These are phyloP conservation scores for Rhodotorula graminis DNA, from an alignment of 768 basidiomycete genomes.

Conservation along the genomic window DNA sequence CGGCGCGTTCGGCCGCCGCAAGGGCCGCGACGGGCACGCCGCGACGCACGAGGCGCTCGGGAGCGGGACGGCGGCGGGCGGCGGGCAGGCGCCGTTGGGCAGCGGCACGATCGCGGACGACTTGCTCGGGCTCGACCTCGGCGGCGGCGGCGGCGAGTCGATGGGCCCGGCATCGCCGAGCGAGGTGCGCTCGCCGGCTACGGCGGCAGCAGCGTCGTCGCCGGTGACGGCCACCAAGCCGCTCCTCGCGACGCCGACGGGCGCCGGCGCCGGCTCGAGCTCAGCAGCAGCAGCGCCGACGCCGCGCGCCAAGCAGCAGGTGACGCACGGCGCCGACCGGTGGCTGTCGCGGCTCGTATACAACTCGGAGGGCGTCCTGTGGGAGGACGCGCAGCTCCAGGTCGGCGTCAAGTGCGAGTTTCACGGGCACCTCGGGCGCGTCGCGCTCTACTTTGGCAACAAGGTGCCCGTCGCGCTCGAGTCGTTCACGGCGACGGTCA, in stretches of 20 bases:
- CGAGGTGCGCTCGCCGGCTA: background rate
- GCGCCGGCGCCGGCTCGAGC: too few relatives aligned
- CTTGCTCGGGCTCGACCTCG: constrained; percentile 66
- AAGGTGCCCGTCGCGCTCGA: constrained; percentile 84
- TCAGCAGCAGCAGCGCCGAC: background rate
- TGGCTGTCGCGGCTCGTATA: constrained; percentile 56
- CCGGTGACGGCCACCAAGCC: constrained; percentile 20
- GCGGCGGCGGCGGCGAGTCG: background rate
- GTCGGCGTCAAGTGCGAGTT: constrained; percentile 94
- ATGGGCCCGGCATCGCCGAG: background rate
- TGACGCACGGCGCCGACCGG: constrained; percentile 41
- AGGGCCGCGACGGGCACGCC: constrained; percentile 16
- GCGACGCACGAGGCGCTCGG: constrained; percentile 9
- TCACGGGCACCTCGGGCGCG: constrained; percentile 86
- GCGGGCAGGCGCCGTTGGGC: constrained; percentile 11
- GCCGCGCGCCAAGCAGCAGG: constrained; percentile 28
- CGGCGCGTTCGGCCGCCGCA: constrained; percentile 52
- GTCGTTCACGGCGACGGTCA: constrained; percentile 77
- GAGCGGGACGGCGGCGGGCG: background rate
- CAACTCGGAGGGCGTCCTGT: constrained; percentile 78
- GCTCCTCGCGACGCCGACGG: constrained; percentile 3
- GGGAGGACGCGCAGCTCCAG: constrained; percentile 92
- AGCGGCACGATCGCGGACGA: constrained; percentile 52
- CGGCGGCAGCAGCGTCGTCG: background rate
- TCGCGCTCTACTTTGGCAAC: constrained; percentile 94